A percentile compares a stretch with the other conserved stretches of the same genome.
Conservation (phyloP, 345 rosid species). For the Triadica sebifera region DNA sequence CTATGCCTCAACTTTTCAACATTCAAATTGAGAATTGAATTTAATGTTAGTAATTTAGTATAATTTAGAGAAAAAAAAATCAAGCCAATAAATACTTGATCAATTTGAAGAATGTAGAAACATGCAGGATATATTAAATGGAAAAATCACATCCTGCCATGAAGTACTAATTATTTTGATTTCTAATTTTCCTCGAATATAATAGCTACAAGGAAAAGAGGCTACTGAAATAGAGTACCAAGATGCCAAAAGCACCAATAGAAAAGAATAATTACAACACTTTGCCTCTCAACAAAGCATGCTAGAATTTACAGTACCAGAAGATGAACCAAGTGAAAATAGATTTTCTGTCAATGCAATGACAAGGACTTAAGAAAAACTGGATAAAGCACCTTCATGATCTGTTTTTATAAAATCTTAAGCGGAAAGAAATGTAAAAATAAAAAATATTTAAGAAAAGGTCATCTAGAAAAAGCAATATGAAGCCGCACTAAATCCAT, state of each 20-base stretch:
- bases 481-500: background rate
- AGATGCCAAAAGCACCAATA: background rate
- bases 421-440: background rate
- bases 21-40: too few relatives aligned
- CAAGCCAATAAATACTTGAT: background rate
- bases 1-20: too few relatives aligned
- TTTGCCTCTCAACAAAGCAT: background rate
- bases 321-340: background rate
- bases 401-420: background rate
- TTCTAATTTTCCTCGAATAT: background rate
- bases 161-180: background rate
- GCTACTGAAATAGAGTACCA: background rate
- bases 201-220: background rate
- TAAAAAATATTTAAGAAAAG: background rate
- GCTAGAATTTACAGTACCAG: background rate
- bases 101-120: background rate
- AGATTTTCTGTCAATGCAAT: background rate
- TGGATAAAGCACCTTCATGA: too few relatives aligned
- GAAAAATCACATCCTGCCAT: background rate
- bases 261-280: background rate
- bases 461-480: background rate
- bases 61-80: background rate
- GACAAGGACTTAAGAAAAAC: too few relatives aligned
- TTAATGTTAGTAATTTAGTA: background rate
- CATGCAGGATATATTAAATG: background rate